These are phyloP conservation scores for Schoenoplectus triqueter DNA, from an alignment of 202 grass and related monocot genomes.

Conservation along the genomic window DNA sequence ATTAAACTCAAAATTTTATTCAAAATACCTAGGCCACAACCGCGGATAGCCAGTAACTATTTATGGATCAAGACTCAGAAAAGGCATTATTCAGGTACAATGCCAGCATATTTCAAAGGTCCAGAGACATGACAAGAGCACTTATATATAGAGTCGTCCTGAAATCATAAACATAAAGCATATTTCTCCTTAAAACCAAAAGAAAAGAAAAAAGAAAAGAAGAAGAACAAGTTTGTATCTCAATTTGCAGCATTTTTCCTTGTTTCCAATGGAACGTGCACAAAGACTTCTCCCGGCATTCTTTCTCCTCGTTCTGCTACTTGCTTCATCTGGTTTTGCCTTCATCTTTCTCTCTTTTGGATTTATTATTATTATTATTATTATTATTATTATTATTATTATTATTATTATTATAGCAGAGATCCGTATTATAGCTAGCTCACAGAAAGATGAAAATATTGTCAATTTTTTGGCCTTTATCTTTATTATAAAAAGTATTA, in stretches of 20 bases:
- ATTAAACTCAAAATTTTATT: neutral
- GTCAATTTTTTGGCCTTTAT: neutral
- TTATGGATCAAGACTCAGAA: neutral
- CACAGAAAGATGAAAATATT: neutral
- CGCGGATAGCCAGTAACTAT: neutral
- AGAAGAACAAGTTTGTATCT: neutral
- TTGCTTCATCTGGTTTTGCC: conserved; percentile 8
- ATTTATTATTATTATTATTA: neutral
- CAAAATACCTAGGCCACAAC: neutral
- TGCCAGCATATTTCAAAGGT: neutral
- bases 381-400: neutral
- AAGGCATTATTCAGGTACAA: neutral
- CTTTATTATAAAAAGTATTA: neutral
- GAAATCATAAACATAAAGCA: neutral
- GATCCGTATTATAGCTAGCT: neutral
- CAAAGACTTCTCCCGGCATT: neutral
- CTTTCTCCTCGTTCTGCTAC: neutral
- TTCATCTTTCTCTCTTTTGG: neutral
- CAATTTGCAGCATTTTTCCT: neutral
- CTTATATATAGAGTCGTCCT: neutral
- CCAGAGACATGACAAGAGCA: neutral
- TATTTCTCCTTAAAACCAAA: neutral
- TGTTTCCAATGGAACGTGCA: neutral
- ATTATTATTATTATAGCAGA: neutral
- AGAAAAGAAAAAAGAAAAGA: no score